Evolutionary conservation across 2,329 filamentous ascomycete species (phyloP).

Genomic region (Phialophora tarda): DNA sequence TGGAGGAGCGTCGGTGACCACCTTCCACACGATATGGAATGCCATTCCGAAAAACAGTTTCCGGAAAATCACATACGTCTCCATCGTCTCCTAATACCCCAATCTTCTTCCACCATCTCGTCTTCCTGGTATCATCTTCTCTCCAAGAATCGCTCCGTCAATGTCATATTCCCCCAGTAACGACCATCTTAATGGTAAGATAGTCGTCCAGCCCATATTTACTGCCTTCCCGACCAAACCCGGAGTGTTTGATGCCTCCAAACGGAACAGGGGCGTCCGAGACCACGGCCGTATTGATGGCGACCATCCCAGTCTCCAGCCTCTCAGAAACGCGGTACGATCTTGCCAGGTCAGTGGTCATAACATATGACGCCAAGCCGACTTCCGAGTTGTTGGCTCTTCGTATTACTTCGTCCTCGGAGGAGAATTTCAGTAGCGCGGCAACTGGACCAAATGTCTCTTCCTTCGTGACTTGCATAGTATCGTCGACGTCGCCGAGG

Average conservation of each 20-base stretch:
- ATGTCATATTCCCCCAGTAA: conserved; percentile 17
- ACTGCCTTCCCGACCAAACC: conserved; percentile 59
- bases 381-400: conserved; percentile 61
- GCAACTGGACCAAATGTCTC: conserved; percentile 62
- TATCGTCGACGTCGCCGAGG: conserved; percentile 62
- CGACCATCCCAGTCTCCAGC: conserved; percentile 87
- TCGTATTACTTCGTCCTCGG: conserved; percentile 64
- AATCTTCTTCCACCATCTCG: no score
- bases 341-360: conserved; percentile 56
- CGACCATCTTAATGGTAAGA: conserved; percentile 29
- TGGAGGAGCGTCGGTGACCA: no score
- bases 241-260: conserved; percentile 44
- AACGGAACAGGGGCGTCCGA: conserved; percentile 50
- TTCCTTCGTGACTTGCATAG: conserved; percentile 62
- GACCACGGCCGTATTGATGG: conserved; percentile 56
- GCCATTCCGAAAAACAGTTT: no score
- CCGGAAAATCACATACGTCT: no score
- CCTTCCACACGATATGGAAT: no score
- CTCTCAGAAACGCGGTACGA: conserved; percentile 41
- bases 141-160: no score
- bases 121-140: no score
- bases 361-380: conserved; percentile 64
- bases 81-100: no score
- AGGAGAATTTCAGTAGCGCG: conserved; percentile 48
- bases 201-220: conserved; percentile 50